These are phyloP conservation scores for Ophiostoma quercus DNA, from an alignment of 2,329 filamentous ascomycete species.

Conservation along the genomic window DNA sequence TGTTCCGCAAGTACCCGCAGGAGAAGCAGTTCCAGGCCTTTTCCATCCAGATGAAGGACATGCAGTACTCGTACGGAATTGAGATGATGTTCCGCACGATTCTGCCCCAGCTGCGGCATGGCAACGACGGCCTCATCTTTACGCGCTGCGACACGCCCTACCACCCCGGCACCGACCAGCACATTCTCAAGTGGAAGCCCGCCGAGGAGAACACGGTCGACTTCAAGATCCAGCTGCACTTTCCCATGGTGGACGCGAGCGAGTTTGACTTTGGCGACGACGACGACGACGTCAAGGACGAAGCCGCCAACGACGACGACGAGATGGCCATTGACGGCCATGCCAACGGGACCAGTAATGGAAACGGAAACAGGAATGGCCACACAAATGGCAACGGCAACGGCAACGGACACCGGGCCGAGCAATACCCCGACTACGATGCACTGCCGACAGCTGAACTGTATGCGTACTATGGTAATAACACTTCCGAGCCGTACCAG, in stretches of 20 bases:
- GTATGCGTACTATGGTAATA: conserved; percentile 61
- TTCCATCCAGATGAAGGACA: conserved; percentile 78
- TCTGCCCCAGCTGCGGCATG: conserved; percentile 77
- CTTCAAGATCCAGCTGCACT: conserved; percentile 73
- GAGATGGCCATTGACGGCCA: not conserved
- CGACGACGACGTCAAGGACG: conserved; percentile 51
- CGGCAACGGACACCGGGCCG: not conserved
- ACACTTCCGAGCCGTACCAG: conserved; percentile 49
- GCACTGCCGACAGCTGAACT: conserved; percentile 67
- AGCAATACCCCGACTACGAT: conserved; percentile 71
- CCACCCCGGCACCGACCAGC: conserved; percentile 80
- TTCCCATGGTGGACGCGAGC: conserved; percentile 60
- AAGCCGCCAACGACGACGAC: conserved; percentile 61
- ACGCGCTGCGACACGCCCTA: conserved; percentile 88
- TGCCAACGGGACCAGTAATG: not conserved
- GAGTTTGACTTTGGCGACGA: conserved; percentile 53
- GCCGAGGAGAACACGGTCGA: conserved; percentile 93
- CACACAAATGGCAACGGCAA: not conserved
- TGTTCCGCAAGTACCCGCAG: conserved; percentile 61
- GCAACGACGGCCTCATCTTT: conserved; percentile 95
- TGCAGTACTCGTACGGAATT: conserved; percentile 82
- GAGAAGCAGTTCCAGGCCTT: conserved; percentile 71
- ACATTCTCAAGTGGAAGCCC: conserved; percentile 98
- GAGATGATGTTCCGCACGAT: conserved; percentile 88
- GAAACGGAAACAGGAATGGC: not conserved